These are phyloP conservation scores for Tricholoma bakamatsutake DNA, from an alignment of 768 basidiomycete species.

Conservation along the genomic window DNA sequence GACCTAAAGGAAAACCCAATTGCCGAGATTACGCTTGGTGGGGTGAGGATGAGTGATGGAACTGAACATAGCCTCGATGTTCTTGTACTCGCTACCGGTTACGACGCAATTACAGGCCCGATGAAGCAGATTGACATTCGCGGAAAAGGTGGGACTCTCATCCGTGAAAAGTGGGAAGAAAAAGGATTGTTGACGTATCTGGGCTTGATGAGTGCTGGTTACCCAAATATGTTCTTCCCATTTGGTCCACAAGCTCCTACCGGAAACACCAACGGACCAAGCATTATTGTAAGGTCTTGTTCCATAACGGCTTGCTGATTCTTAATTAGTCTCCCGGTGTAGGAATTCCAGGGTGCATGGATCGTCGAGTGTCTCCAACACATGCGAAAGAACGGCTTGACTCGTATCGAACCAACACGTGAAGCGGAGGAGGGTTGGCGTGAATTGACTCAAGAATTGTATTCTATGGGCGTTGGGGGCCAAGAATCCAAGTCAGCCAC, in stretches of 20 bases:
- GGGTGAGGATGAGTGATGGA: constrained; percentile 8
- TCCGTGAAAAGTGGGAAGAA: constrained; percentile 11
- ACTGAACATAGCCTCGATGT: constrained; percentile 11
- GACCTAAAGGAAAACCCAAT: constrained; percentile 13
- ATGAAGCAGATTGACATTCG: constrained; percentile 12
- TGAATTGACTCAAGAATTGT: constrained; percentile 1
- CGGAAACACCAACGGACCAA: constrained; percentile 11
- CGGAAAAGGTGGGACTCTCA: constrained; percentile 9
- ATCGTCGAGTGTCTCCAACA: constrained; percentile 8
- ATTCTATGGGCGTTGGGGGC: not conserved
- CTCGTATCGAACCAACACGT: constrained; percentile 8
- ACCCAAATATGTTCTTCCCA: constrained; percentile 14
- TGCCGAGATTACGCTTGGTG: constrained; percentile 10
- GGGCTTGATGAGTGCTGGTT: constrained; percentile 9
- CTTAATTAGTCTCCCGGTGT: not conserved
- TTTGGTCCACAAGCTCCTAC: constrained; percentile 14
- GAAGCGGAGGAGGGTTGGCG: constrained; percentile 11
- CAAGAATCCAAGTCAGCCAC: not conserved
- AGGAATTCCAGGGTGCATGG: constrained; percentile 17
- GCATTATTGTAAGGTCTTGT: constrained; percentile 8
- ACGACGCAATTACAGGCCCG: constrained; percentile 10
- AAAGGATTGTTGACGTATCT: constrained; percentile 12
- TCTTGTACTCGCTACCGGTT: constrained; percentile 14
- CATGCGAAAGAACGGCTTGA: constrained; percentile 4
- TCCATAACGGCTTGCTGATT: not conserved